Percentiles rank a stretch among this genome's conserved stretches.
These are phyloP conservation scores for Trypanosoma grayi DNA, from an alignment of 208 protist species.

Conservation along the genomic window DNA sequence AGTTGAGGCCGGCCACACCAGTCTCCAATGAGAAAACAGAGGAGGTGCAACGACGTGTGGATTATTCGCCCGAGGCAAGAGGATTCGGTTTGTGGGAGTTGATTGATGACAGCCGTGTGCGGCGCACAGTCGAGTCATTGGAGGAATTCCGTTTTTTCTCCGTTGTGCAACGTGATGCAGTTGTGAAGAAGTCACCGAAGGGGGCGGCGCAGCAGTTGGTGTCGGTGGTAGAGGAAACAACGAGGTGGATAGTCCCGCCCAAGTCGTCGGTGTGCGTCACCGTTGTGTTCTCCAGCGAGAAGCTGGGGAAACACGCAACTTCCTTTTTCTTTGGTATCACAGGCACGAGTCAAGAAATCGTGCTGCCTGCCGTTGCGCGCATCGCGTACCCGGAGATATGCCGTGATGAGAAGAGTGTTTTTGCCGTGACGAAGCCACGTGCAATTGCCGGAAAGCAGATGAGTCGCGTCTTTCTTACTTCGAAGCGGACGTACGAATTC, in stretches of 20 bases:
- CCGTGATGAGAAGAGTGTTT: slow-evolving; percentile 85
- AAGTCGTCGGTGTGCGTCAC: slow-evolving; percentile 57
- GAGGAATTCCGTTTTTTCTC: slow-evolving; percentile 79
- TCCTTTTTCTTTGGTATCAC: slow-evolving; percentile 79
- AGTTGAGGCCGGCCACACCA: neutral
- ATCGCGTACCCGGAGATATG: slow-evolving; percentile 84
- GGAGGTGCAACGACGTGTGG: neutral
- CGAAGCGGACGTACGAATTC: slow-evolving; percentile 91
- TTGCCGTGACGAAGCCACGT: slow-evolving; percentile 48
- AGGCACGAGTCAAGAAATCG: slow-evolving; percentile 65
- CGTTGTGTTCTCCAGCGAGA: slow-evolving; percentile 82
- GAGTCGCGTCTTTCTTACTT: slow-evolving; percentile 65
- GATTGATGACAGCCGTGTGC: slow-evolving; percentile 26
- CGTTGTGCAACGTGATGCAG: slow-evolving; percentile 55
- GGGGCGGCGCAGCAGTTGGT: slow-evolving; percentile 14
- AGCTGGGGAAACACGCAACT: slow-evolving; percentile 30
- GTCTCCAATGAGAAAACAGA: neutral
- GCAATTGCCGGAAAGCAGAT: slow-evolving; percentile 20
- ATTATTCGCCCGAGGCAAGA: slow-evolving; percentile 7
- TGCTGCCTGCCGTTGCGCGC: slow-evolving; percentile 41
- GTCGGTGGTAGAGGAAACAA: slow-evolving; percentile 56
- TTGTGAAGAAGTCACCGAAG: slow-evolving; percentile 35
- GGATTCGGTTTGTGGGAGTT: slow-evolving; percentile 32
- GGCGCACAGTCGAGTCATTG: neutral
- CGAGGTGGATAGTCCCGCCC: slow-evolving; percentile 83